Base-by-base conservation (phyloP, 23 red algal species). In the Gracilaria vermiculophylla region DNA sequence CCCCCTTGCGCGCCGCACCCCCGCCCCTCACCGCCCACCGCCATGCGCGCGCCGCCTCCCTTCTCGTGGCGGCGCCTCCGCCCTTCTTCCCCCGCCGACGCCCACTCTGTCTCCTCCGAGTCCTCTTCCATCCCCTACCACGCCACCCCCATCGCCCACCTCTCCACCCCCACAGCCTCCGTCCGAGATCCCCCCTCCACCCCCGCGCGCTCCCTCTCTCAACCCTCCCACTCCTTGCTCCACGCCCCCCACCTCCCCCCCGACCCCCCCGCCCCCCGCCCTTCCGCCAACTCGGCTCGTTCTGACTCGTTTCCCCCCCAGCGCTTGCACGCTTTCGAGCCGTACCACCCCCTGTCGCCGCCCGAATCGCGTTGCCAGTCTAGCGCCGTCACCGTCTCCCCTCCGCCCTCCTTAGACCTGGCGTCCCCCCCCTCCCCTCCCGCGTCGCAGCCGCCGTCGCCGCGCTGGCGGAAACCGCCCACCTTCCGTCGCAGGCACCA, bases 61-160 rank as follows among this genome's bases (percentile, higher is more conserved):
- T 48, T 73, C 32, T 73, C 67, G n/a, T 73, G 67, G 67, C 67
- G 36, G 39, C 67, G 67, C 34, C 53, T 29, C 54, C 51, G 67
- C 24, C 17, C 40, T 2, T 14, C 20, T 3, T 33, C 55, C 17
- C 36, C 78, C 11, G 27, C 31, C n/a, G 78, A 60, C 9, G 2
- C 51, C 6, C 78, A 47, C 11, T 62, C 54, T 55, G 7, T 82
- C 5, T 82, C 78, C 32, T 60, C 54, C 23, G 55, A 60, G 39
- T 62, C 78, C 15, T 82, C 78, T 28, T 82, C 78, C 48, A 82
- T 82, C 16, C 78, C 78, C 5, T 82, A 82, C 33, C 78, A 82
- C 17, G 53, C 78, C 8, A 29, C 78, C 21, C 74, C 78, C 31
- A 32, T 47, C 27, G 51, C 78, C 21, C 54, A 66, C 4, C 56